A percentile compares a stretch with the other conserved stretches of the same genome.
Evolutionary conservation across 139 green algal species (phyloP).

Genomic region (Chara braunii): DNA sequence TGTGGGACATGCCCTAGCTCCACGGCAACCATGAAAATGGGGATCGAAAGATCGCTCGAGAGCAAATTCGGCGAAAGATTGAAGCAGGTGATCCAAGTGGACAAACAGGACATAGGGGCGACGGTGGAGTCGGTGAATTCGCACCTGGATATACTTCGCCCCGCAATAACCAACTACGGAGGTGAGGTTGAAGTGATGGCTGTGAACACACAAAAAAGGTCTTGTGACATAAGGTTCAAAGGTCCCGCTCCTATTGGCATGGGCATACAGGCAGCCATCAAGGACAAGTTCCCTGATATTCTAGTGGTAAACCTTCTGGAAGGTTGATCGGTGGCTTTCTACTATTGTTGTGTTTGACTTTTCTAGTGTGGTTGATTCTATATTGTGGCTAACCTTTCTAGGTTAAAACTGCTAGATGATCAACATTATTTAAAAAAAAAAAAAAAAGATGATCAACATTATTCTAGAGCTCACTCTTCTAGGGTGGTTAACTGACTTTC

Average conservation of each 20-base stretch:
- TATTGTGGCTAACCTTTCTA: too few relatives aligned
- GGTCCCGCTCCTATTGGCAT: conserved; percentile 36
- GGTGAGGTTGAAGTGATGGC: conserved; percentile 65
- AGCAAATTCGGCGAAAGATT: conserved; percentile 11
- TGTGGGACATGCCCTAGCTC: conserved; percentile 77
- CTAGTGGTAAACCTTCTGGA: conserved; percentile 10
- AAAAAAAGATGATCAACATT: too few relatives aligned
- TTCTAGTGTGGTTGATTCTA: too few relatives aligned
- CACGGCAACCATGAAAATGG: conserved; percentile 84
- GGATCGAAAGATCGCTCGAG: conserved; percentile 63
- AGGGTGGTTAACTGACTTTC: too few relatives aligned
- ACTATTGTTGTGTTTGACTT: too few relatives aligned
- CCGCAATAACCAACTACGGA: conserved; percentile 64
- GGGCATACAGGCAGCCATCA: conserved; percentile 57
- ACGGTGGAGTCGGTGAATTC: conserved; percentile 54
- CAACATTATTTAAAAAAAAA: too few relatives aligned
- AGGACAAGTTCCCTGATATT: conserved; percentile 51
- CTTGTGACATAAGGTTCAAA: conserved; percentile 48
- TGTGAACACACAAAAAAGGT: conserved; percentile 41
- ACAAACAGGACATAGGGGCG: conserved; percentile 38
- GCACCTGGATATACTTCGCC: conserved; percentile 74
- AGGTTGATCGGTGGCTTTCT: too few relatives aligned
- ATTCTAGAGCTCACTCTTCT: too few relatives aligned
- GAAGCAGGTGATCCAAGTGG: conserved; percentile 52
- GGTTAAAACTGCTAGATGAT: too few relatives aligned